Conservation (phyloP, 2,329 filamentous ascomycete species). For the Pseudogymnoascus sp. region DNA sequence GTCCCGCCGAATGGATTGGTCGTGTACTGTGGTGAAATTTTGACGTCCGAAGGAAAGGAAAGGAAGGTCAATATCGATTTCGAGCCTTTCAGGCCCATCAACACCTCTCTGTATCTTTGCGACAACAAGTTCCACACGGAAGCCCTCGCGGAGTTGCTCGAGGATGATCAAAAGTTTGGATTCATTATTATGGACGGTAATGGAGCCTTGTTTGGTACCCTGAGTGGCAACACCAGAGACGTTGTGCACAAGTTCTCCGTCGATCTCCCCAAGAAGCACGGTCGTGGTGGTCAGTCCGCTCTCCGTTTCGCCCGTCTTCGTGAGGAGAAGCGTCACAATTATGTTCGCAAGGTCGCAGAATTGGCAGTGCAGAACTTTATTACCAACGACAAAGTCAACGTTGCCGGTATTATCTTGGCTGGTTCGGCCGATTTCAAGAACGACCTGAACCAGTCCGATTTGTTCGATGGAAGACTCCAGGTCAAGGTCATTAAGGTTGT, state of each 20-base stretch:
- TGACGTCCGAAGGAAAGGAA: conserved; percentile 97
- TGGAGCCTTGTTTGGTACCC: conserved; percentile 90
- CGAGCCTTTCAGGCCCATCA: conserved; percentile 99
- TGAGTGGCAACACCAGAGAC: conserved; percentile 95
- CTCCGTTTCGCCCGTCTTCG: conserved; percentile 98
- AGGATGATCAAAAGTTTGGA: conserved; percentile 98
- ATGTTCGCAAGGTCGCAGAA: conserved; percentile 97
- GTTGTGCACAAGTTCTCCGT: conserved; percentile 97
- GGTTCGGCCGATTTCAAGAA: conserved; percentile 99
- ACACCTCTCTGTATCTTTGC: conserved; percentile 97
- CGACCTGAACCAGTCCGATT: conserved; percentile 91
- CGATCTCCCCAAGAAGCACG: conserved; percentile 99
- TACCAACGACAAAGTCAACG: conserved; percentile 96
- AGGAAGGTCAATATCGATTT: conserved; percentile 99
- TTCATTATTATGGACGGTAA: conserved; percentile 99
- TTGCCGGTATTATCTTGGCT: conserved; percentile 87
- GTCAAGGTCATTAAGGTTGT: conserved; percentile 99
- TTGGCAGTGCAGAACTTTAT: conserved; percentile 98
- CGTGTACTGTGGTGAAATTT: conserved; percentile 99
- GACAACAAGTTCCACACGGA: conserved; percentile 99
- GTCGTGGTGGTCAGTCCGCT: conserved; percentile 98
- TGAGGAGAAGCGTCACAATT: conserved; percentile 99
- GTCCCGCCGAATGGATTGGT: conserved; percentile 96
- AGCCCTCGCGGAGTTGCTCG: conserved; percentile 89
- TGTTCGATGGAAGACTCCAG: conserved; percentile 89